Evolutionary conservation across 495 filamentous ascomycete species (phyloP).

Genomic region (Collariella sp.): DNA sequence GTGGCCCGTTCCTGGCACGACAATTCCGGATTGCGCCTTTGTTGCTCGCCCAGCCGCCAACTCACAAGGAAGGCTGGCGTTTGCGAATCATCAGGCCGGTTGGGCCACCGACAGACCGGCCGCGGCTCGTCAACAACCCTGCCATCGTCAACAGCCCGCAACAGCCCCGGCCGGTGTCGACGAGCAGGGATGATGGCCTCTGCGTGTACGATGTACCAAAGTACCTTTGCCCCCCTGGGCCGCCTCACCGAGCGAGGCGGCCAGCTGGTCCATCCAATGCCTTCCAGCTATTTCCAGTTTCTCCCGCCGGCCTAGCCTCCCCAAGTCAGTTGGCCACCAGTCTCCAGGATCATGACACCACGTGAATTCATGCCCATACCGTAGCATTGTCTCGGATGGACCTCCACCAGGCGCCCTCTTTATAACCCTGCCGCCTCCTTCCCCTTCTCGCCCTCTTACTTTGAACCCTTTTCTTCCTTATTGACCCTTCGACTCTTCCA

Average conservation of each 20-base stretch:
- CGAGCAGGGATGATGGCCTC: too few species aligned
- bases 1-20: neutral
- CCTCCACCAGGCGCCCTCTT: constrained; percentile 16
- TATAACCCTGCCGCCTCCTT: constrained; percentile 7
- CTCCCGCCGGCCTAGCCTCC: constrained; percentile 9
- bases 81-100: constrained; percentile 4
- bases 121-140: neutral
- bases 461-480: neutral
- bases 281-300: constrained; percentile 29
- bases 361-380: constrained; percentile 19
- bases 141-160: neutral
- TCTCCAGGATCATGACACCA: constrained; percentile 13
- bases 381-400: neutral
- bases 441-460: neutral
- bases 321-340: constrained; percentile 13
- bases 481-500: neutral
- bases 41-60: neutral
- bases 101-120: neutral
- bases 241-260: constrained; percentile 1
- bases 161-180: too few species aligned
- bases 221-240: constrained; percentile 2
- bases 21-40: neutral
- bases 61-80: constrained; percentile 1
- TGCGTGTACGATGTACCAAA: neutral
- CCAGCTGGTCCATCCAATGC: constrained; percentile 16